These are phyloP conservation scores for Phyllosticta citribraziliensis DNA, from an alignment of 2,329 filamentous ascomycete genomes.

Conservation along the genomic window DNA sequence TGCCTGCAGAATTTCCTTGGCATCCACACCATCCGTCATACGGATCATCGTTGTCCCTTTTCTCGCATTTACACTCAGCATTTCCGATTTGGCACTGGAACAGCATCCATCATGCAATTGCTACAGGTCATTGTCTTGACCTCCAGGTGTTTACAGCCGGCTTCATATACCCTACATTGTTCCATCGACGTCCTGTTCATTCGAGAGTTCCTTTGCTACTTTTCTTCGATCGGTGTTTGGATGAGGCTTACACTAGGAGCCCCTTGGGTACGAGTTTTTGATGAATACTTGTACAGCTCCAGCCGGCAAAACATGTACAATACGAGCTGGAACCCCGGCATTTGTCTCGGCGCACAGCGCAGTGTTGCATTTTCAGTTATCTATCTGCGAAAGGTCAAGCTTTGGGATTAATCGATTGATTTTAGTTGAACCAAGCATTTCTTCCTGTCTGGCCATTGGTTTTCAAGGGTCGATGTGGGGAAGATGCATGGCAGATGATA, in stretches of 20 bases:
- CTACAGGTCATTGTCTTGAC: neutral
- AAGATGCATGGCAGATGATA: no score
- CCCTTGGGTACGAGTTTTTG: no score
- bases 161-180: neutral
- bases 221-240: neutral
- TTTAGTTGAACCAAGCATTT: neutral
- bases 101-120: neutral
- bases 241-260: no score
- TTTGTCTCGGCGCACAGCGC: neutral
- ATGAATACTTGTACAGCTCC: neutral
- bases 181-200: neutral
- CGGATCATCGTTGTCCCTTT: neutral
- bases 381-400: neutral
- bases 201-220: neutral
- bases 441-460: neutral
- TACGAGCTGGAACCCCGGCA: neutral
- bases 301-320: neutral
- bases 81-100: neutral
- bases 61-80: neutral
- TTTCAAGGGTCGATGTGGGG: neutral
- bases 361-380: neutral
- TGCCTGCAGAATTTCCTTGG: neutral
- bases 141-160: neutral
- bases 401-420: neutral
- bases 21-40: neutral